Evolutionary conservation across 169 alveolate species (phyloP), one percentile per base, ranked within the genome.

Genomic region (Plasmodium fragile): DNA sequence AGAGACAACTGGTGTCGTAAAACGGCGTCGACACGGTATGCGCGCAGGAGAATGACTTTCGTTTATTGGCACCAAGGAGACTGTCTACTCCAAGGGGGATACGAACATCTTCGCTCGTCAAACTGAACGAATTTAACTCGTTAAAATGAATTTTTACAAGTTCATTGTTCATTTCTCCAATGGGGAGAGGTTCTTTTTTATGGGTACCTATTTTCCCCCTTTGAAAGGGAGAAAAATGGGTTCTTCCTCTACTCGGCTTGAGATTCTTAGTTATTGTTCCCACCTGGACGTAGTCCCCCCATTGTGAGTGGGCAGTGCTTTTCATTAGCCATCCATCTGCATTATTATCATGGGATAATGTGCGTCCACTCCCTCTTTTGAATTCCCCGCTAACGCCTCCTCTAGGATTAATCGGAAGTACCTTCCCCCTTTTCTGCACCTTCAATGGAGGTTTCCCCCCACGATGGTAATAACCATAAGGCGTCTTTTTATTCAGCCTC

Each of bases 21-120:
- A 83, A 83, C 2, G 92, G 82, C 25, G 52, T 39, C 5, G 92
- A 34, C 2, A 83, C 28, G 73, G 2, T 83, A 11, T 83, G 72
- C 4, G 82, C n/a, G 5, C 52, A 34, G 25, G 69, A n/a, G 73
- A 83, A 83, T n/a, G 52, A 39, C 52, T 83, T 83, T n/a, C 32
- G 39, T 32, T 32, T 43, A 30, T 53, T 83, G 22, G 30, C 45
- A 16, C 34, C 11, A 65, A 69, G 30, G 13, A 82, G 28, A 11
- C 25, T 25, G 71, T 82, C 78, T 59, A 34, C 45, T 10, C 80
- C 79, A 18, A 59, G 1, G 75, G n/a, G 13, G 75, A n/a, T 18
- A 28, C 36, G 0, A 16, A 65, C 4, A 22, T 65, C 75, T 65
- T 65, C 36, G 0, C 75, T 7, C 16, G 4, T 8, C 30, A 65